Conservation (phyloP, 306 rosid species). For the Vigna angularis region DNA sequence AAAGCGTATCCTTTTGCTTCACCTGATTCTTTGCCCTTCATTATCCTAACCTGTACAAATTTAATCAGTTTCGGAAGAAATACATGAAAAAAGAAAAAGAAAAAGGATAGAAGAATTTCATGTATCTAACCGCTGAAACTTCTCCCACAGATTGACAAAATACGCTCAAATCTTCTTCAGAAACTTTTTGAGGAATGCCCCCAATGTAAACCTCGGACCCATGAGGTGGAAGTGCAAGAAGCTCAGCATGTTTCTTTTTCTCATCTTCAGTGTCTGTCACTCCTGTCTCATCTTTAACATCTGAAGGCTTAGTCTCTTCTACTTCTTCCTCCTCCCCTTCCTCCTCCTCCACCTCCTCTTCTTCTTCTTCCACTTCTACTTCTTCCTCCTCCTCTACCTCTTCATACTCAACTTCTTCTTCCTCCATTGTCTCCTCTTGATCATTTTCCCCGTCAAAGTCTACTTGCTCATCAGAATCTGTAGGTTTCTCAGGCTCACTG, state of each 20-base stretch:
- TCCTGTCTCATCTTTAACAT: conserved; percentile 47
- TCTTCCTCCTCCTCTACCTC: conserved; percentile 77
- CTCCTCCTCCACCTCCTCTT: conserved; percentile 58
- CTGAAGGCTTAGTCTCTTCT: conserved; percentile 45
- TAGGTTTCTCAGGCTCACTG: conserved; percentile 57
- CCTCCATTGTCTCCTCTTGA: conserved; percentile 65
- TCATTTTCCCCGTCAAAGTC: conserved; percentile 78
- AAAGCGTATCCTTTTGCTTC: conserved; percentile 73
- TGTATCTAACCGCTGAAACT: conserved; percentile 61
- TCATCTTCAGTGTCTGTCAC: conserved; percentile 47
- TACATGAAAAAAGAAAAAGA: not conserved
- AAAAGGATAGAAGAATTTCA: conserved; percentile 26
- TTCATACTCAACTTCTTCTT: conserved; percentile 78
- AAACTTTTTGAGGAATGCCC: conserved; percentile 63
- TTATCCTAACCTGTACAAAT: conserved; percentile 66
- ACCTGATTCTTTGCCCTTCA: conserved; percentile 66
- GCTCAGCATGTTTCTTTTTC: conserved; percentile 64
- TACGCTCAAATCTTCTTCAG: conserved; percentile 67
- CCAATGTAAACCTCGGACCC: conserved; percentile 81
- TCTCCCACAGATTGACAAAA: conserved; percentile 77
- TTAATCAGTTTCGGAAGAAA: conserved; percentile 22
- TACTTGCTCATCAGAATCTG: conserved; percentile 69
- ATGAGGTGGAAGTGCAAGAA: conserved; percentile 84
- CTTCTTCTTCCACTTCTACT: conserved; percentile 59
- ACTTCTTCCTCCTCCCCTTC: conserved; percentile 46